phyloP scores from a whole-genome alignment of 768 basidiomycete species.

The Pisolithus microcarpus region DNA sequence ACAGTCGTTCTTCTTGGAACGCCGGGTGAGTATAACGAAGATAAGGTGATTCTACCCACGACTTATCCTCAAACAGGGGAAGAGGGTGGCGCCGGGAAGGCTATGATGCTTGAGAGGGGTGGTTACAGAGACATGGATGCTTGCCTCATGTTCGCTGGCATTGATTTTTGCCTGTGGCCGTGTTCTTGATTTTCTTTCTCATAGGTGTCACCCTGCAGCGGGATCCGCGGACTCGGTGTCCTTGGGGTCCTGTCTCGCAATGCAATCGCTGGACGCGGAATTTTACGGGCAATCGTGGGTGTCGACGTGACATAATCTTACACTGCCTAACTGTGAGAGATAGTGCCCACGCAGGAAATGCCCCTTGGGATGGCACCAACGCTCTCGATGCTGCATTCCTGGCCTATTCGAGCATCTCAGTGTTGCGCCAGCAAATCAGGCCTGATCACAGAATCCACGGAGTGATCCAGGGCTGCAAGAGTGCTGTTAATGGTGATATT shows the following conservation, averaged over 20 bases:
- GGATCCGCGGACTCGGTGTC: slow-evolving; percentile 47
- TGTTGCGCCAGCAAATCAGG: slow-evolving; percentile 80
- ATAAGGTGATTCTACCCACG: neutral
- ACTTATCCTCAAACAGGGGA: slow-evolving; percentile 44
- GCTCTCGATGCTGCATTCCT: slow-evolving; percentile 85
- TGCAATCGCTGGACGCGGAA: slow-evolving; percentile 61
- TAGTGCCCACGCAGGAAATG: slow-evolving; percentile 73
- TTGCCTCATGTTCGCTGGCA: slow-evolving; percentile 56
- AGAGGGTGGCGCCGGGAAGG: slow-evolving; percentile 74
- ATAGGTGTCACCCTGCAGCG: slow-evolving; percentile 67
- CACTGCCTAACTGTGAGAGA: slow-evolving; percentile 1
- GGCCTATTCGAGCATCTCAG: slow-evolving; percentile 72
- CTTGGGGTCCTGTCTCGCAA: slow-evolving; percentile 50
- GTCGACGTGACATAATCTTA: neutral
- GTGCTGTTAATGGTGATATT: slow-evolving; percentile 59
- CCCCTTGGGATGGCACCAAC: slow-evolving; percentile 83
- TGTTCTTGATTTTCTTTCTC: slow-evolving; percentile 7
- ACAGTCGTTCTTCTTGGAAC: slow-evolving; percentile 73
- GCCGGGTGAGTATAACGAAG: slow-evolving; percentile 41
- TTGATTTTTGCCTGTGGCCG: slow-evolving; percentile 3
- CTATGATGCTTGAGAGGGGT: slow-evolving; percentile 63
- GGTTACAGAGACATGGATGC: slow-evolving; percentile 77
- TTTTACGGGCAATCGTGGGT: slow-evolving; percentile 69
- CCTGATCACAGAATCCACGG: slow-evolving; percentile 79
- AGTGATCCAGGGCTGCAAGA: slow-evolving; percentile 60